Percentiles rank a stretch among this genome's conserved stretches.
phyloP scores from a whole-genome alignment of 164 flowering plant species.

The Vitis rupestris region DNA sequence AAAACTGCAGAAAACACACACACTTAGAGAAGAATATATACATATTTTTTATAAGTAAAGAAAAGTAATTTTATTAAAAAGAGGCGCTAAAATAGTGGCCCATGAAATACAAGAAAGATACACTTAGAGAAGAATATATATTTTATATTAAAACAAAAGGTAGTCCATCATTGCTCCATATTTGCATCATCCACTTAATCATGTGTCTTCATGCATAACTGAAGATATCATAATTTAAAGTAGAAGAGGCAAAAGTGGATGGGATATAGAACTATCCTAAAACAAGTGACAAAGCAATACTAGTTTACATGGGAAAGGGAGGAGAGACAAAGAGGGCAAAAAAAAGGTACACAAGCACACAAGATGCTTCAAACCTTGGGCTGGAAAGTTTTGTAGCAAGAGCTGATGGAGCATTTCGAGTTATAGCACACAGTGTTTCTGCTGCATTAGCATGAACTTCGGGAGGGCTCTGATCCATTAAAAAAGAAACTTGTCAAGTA shows the following conservation, averaged over 20 bases:
- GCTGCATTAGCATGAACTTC: conserved; percentile 98
- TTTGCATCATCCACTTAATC: no score
- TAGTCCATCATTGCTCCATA: no score
- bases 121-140: neutral
- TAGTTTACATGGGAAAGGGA: neutral
- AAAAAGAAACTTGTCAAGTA: conserved; percentile 7
- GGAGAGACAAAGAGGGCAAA: neutral
- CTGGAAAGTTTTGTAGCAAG: conserved; percentile 79
- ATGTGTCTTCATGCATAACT: no score
- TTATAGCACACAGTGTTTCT: conserved; percentile 85
- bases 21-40: neutral
- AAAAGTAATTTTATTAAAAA: no score
- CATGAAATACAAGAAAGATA: no score
- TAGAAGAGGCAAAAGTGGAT: no score
- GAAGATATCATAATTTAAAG: no score
- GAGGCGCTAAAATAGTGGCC: neutral
- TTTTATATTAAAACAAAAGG: neutral
- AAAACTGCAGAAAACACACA: conserved; percentile 49
- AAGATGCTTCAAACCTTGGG: conserved; percentile 58
- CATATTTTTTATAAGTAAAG: neutral
- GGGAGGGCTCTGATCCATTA: conserved; percentile 58
- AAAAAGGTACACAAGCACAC: neutral
- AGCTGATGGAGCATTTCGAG: conserved; percentile 77
- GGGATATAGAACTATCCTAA: no score
- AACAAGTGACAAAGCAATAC: neutral